Evolutionary conservation across 73 alveolate species (phyloP).

Genomic region (Paraurostyla sp.): DNA sequence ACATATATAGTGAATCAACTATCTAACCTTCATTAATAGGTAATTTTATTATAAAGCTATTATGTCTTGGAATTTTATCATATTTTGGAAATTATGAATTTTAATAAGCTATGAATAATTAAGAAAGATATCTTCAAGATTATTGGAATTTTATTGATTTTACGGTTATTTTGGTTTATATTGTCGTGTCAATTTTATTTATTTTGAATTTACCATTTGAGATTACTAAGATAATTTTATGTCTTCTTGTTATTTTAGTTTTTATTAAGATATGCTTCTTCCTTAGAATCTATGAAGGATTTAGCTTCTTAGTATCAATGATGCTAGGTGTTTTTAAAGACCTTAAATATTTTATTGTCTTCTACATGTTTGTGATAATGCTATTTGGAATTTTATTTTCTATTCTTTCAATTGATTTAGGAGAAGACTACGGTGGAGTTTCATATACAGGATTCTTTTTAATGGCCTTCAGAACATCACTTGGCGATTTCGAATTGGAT

Average conservation of each 20-base stretch:
- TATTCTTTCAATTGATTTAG: not conserved
- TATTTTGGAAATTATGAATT: not conserved
- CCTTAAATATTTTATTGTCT: not conserved
- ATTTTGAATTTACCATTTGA: not conserved
- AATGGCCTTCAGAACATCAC: slow-evolving; percentile 61
- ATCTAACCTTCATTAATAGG: not conserved
- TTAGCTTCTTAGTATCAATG: slow-evolving; percentile 36
- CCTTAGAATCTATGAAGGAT: slow-evolving; percentile 32
- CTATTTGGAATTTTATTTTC: slow-evolving; percentile 16
- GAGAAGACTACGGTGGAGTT: not conserved
- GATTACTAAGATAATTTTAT: not conserved
- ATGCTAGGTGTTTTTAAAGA: slow-evolving; percentile 21
- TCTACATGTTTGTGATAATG: not conserved
- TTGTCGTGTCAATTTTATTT: not conserved
- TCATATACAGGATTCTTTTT: slow-evolving; percentile 21
- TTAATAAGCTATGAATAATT: not conserved
- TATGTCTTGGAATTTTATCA: not conserved
- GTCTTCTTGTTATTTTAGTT: not conserved
- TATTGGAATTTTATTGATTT: not conserved
- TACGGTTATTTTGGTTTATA: not conserved
- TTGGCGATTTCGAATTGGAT: slow-evolving; percentile 52
- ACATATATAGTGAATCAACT: not conserved
- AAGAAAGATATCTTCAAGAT: not conserved
- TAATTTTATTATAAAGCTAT: no score
- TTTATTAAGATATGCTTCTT: not conserved